Base-by-base conservation (phyloP, 2,329 filamentous ascomycete genomes). In the Pseudohalonectria lignicola region DNA sequence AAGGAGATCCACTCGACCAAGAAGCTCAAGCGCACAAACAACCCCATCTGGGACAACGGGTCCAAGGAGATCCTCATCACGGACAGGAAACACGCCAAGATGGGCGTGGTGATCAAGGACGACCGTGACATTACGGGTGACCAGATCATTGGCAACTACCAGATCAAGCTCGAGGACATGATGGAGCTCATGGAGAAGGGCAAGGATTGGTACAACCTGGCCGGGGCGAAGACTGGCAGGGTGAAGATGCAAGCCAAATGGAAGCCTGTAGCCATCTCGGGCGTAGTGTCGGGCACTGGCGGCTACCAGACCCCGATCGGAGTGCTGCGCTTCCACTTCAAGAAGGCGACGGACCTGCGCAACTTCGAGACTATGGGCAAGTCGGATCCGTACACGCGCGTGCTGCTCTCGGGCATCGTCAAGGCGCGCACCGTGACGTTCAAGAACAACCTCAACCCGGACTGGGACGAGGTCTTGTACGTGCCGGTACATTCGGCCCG, bases 301-400 rank as follows among this genome's bases (percentile, higher is more conserved):
- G 92, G 92, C 40, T 98, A 98, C 57, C 71, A 93, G 42, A 90
- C 85, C 2, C 92, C 92, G 0, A 85, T 98, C 47, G 92, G 92
- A 61, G 87, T 98, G 17, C 86, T 96, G 78, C 81, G 92, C 45
- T 70, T 98, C 47, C 88, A 98, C 59, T 90, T 96, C 67, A 76
- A 85, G 63, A 79, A 76, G 51, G 92, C 86, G 21, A 75, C 71
- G 36, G 77, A 88, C 49, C 72, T 98, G 31, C 84, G 87, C 42
- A 98, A 98, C 57, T 73, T 95, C 38, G 92, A 98, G 61, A 86
- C 86, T 3, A 76, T 98, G 59, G 92, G 92, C 61, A 96, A 96
- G 61, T 96, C 92, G 1, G 93, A 98, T 58, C 86, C 92, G 0
- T 98, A 98, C 51, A 85, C 80, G 17, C 81, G 90, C 31, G 82